phyloP scores from a whole-genome alignment of 805 yeast species.

The Starmerella cellae region DNA sequence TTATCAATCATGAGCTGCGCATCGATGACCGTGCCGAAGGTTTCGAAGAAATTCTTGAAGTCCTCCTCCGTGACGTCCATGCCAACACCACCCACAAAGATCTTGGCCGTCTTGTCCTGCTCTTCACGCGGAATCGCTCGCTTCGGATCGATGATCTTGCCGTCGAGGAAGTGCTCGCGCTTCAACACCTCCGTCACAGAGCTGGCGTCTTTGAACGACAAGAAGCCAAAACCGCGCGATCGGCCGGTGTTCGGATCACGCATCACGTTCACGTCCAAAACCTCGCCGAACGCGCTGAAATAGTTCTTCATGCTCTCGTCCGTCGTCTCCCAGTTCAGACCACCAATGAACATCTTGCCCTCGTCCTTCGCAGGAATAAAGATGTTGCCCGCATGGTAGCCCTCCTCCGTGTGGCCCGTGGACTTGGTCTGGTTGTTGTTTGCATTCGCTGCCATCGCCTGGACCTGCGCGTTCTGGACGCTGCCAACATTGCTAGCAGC shows the following conservation, averaged over 20 bases:
- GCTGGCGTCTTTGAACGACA: constrained; percentile 68
- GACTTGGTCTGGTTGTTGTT: background rate
- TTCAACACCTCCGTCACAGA: constrained; percentile 78
- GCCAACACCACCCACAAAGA: constrained; percentile 93
- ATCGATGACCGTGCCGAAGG: constrained; percentile 83
- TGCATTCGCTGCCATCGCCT: background rate
- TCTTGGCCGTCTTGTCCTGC: constrained; percentile 92
- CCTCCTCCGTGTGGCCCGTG: constrained; percentile 17
- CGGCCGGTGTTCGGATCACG: constrained; percentile 75
- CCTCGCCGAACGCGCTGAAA: constrained; percentile 79
- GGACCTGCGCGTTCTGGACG: background rate
- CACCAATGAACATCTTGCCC: constrained; percentile 92
- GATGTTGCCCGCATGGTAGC: constrained; percentile 32
- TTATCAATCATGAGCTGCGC: constrained; percentile 95
- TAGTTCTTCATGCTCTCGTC: constrained; percentile 75
- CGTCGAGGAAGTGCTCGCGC: constrained; percentile 80
- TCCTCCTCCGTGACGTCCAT: constrained; percentile 86
- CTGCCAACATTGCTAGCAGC: background rate
- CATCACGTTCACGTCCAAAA: constrained; percentile 81
- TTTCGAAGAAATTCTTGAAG: constrained; percentile 71
- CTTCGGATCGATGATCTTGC: constrained; percentile 93
- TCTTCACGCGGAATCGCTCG: constrained; percentile 96
- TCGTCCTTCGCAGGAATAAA: constrained; percentile 48
- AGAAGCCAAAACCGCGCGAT: constrained; percentile 89
- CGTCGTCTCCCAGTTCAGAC: constrained; percentile 94